Conservation (phyloP, 805 yeast species). For the Starmerella scarabaei region DNA sequence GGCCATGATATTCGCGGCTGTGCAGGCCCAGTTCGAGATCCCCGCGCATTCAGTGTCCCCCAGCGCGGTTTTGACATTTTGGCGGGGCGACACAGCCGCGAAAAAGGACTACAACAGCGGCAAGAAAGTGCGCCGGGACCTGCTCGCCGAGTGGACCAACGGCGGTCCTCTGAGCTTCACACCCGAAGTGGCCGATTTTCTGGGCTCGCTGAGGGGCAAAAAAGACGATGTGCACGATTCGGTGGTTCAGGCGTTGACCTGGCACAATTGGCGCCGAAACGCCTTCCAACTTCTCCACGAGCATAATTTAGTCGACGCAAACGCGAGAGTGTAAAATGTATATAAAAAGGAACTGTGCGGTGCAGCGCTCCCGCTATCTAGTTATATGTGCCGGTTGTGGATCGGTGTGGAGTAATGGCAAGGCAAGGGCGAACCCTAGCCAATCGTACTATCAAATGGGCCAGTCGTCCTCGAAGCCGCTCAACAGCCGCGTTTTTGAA, state of each 20-base stretch:
- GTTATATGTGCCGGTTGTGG: too few species aligned
- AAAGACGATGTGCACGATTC: conserved; percentile 58
- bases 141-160: conserved; percentile 19
- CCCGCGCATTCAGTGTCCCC: conserved; percentile 22
- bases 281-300: background rate
- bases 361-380: too few species aligned
- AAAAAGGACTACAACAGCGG: conserved; percentile 17
- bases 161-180: conserved; percentile 7
- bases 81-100: conserved; percentile 13
- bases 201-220: conserved; percentile 26
- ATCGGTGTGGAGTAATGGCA: too few species aligned
- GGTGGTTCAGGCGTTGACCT: conserved; percentile 46
- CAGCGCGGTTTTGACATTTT: conserved; percentile 19
- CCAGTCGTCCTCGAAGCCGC: conserved; percentile 21
- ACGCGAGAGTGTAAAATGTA: background rate
- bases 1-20: conserved; percentile 32
- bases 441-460: conserved; percentile 19
- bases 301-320: background rate
- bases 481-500: conserved; percentile 22
- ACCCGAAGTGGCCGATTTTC: background rate
- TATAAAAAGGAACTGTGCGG: background rate
- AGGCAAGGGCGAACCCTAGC: background rate
- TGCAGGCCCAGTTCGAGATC: conserved; percentile 12
- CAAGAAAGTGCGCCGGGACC: conserved; percentile 19
- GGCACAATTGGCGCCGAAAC: conserved; percentile 35